Evolutionary conservation across 805 yeast genomes (phyloP).

Genomic region (Saturnispora besseyi): DNA sequence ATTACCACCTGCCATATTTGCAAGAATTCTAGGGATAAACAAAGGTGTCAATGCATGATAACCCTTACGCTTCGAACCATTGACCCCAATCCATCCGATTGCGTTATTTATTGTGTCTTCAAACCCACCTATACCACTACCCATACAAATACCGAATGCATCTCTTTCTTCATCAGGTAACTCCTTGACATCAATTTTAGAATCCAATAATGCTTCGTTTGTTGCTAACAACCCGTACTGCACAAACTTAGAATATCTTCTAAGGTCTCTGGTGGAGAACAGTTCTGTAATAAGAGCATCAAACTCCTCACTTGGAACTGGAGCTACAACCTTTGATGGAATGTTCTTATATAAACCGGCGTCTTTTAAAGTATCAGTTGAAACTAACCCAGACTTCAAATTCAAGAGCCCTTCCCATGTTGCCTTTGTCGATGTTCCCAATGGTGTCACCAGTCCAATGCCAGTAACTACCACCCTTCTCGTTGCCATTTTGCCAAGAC

Average conservation of each 20-base stretch:
- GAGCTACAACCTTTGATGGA: constrained; percentile 71
- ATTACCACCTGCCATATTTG: constrained; percentile 93
- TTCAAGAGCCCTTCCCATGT: constrained; percentile 48
- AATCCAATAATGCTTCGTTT: constrained; percentile 64
- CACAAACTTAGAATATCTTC: constrained; percentile 62
- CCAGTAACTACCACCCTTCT: constrained; percentile 88
- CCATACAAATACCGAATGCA: constrained; percentile 70
- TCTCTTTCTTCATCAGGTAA: constrained; percentile 26
- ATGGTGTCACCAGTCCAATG: constrained; percentile 75
- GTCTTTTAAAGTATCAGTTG: constrained; percentile 39
- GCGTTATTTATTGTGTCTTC: constrained; percentile 62
- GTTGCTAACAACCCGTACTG: constrained; percentile 77
- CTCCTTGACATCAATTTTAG: constrained; percentile 39
- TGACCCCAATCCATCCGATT: constrained; percentile 30
- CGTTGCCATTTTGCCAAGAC: not conserved
- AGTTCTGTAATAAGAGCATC: constrained; percentile 26
- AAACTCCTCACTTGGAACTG: constrained; percentile 42
- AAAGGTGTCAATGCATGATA: constrained; percentile 74
- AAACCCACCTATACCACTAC: constrained; percentile 88
- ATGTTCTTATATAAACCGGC: constrained; percentile 41
- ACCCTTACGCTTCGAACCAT: constrained; percentile 30
- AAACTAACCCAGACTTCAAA: constrained; percentile 49
- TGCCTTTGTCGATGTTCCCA: constrained; percentile 57
- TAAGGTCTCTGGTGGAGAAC: constrained; percentile 37
- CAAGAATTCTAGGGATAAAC: constrained; percentile 72